Conservation (phyloP, 2,329 filamentous ascomycete genomes). For the Pseudocercospora ulei region DNA sequence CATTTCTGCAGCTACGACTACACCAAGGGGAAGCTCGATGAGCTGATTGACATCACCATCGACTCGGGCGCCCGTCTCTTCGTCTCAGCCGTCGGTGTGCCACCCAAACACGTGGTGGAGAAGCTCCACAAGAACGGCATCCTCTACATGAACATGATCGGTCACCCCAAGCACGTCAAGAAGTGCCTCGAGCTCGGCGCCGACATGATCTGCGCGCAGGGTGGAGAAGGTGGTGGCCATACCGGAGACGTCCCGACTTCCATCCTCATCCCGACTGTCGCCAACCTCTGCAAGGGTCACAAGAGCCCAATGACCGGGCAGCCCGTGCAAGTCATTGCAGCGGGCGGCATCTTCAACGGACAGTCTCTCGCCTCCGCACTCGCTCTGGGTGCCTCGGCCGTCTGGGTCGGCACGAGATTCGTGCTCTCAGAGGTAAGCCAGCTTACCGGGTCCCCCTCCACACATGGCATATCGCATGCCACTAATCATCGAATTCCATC, state of each 20-base stretch:
- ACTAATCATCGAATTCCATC: conserved; percentile 9
- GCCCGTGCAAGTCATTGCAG: conserved; percentile 84
- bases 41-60: conserved; percentile 86
- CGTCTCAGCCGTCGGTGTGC: conserved; percentile 91
- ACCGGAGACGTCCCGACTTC: conserved; percentile 78
- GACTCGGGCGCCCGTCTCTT: conserved; percentile 84
- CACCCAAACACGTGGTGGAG: conserved; percentile 79
- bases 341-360: conserved; percentile 88
- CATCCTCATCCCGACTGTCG: conserved; percentile 84
- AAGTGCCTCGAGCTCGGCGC: conserved; percentile 88
- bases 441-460: not conserved
- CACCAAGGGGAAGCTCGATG: conserved; percentile 94
- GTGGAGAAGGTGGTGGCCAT: conserved; percentile 82
- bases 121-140: conserved; percentile 78
- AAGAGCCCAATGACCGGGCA: conserved; percentile 79
- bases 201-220: conserved; percentile 97
- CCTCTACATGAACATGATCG: conserved; percentile 99
- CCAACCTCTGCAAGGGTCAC: conserved; percentile 66
- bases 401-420: conserved; percentile 97
- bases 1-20: conserved; percentile 73
- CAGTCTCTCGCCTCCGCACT: conserved; percentile 80
- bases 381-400: conserved; percentile 82
- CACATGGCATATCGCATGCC: not conserved
- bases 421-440: conserved; percentile 59
- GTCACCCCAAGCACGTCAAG: conserved; percentile 96